Base-by-base conservation (phyloP, 2,329 filamentous ascomycete genomes). In the Hymenoscyphus fructigenus region DNA sequence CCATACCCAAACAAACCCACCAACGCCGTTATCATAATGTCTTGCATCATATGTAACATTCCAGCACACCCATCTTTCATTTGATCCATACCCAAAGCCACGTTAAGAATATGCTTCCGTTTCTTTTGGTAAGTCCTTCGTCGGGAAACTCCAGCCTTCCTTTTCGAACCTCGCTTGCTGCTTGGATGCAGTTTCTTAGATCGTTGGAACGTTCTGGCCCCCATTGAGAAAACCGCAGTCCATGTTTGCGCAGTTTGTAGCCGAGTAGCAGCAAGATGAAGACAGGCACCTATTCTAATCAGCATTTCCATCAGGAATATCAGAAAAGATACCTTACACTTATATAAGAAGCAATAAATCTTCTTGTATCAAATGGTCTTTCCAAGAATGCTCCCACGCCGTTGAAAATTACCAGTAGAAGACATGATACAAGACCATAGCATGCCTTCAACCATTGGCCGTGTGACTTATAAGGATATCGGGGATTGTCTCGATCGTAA, bases 71-170 rank as follows among this genome's bases (percentile, higher is more conserved):
- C 26, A 17, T 20, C 26, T 23, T 32, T 32, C 72, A 79, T 60
- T 77, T 79, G 65, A 75, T 70, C 77, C 77, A 79, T 29, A 76
- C 76, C 77, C 75, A 78, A 47, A 79, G 44, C 77, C 77, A 79
- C 12, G 68, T 60, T 5, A 74, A 36, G 58, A 79, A 75, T 1
- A 69, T 70, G 15, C 55, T 36, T 38, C 67, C 44, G 64, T 78
- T 79, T 10, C 74, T 71, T 61, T 68, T 73, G 17, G 75, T 77
- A 28, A 77, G 69, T 1, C 74, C 74, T 38, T 73, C 69, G 23
- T 78, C 77, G 7, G 75, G 74, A 50, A 79, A 74, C 63, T 78
- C 75, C 41, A 79, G 68, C 63, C 76, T 72, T 17, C 77, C 77
- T 60, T 77, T 78, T 50, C 77, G 66, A 20, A 67, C 73, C 60